phyloP scores from a whole-genome alignment of 1,284 basidiomycete genomes.

The Cryptococcus sp. region DNA sequence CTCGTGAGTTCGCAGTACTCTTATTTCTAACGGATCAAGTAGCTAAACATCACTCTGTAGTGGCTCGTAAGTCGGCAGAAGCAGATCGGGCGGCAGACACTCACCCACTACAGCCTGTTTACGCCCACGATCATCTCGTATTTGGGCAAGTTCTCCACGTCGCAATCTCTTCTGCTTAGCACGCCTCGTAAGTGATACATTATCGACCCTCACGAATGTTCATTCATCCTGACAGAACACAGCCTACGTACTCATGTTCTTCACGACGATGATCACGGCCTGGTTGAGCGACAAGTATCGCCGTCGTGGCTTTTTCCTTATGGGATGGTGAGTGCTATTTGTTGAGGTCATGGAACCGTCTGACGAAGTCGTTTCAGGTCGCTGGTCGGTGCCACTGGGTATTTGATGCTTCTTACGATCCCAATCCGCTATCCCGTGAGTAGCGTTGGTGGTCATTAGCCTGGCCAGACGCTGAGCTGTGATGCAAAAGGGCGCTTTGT shows the following conservation, averaged over 20 bases:
- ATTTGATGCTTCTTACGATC: conserved; percentile 52
- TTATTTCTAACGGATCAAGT: conserved; percentile 20
- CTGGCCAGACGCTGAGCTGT: neutral
- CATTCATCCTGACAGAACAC: neutral
- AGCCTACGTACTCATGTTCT: conserved; percentile 56
- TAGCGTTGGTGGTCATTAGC: neutral
- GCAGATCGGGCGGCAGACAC: neutral
- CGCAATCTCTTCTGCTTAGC: conserved; percentile 53
- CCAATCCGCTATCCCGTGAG: conserved; percentile 28
- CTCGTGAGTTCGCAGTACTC: conserved; percentile 43
- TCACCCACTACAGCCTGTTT: conserved; percentile 39
- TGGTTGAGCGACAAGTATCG: conserved; percentile 50
- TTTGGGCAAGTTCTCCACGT: conserved; percentile 50
- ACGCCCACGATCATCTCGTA: conserved; percentile 53
- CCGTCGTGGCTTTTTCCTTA: conserved; percentile 53
- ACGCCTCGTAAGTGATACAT: conserved; percentile 36
- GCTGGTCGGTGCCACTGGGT: conserved; percentile 51
- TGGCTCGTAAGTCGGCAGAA: conserved; percentile 12
- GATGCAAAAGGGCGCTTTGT: conserved; percentile 45
- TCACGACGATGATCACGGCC: conserved; percentile 55
- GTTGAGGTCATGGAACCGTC: no score
- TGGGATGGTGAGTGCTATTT: conserved; percentile 48
- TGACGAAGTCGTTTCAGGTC: conserved; percentile 21
- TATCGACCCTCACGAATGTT: neutral
- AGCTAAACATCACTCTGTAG: conserved; percentile 4